Base-by-base conservation (phyloP, 1,284 basidiomycete species). In the Pseudozyma flocculosa region DNA sequence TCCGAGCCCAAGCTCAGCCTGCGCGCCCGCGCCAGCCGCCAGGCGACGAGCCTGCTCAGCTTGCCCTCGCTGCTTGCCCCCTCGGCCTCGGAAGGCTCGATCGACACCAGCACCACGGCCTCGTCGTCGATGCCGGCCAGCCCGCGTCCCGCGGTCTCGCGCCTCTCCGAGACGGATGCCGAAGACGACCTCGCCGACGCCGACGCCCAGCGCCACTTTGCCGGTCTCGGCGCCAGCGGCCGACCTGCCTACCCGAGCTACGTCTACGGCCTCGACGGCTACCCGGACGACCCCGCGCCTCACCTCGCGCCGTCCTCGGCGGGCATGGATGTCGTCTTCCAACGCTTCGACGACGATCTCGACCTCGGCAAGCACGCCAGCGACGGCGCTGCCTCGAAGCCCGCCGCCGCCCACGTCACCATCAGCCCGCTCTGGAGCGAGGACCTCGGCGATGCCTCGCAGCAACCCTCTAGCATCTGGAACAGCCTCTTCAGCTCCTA, bases 231-330 rank as follows among this genome's bases (percentile, higher is more conserved):
- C 26, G 26, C 7, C 26, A 29, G 26, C 26, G 11, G 26, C 26
- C 5, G 26, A 5, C 5, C 26, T 11, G 5, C 26, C 26, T 29
- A 29, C 26, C 26, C 26, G 7, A 29, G 26, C 29, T 43, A 9
- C 15, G 24, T 10, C 29, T 45, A 45, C 23, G 44, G 44, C 36
- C 32, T 45, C 44, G 29, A 45, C 32, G 29, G 10, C 29, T 45
- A 45, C 22, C 10, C 44, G 17, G 44, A 45, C 36, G 44, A 8
- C 4, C 44, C 44, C 14, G 18, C 32, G 7, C 17, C 37, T 4
- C 15, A n/a, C 15, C 19, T 17, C 37, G 37, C 15, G 7, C 37
- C 37, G 17, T 38, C 37, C 7, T n/a, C 37, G 17, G 37, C 19
- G 17, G 37, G 37, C 4, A 4, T 38, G 37, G 19, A 38, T 14